Base-by-base conservation (phyloP, 768 basidiomycete genomes). In the Amyloporia xantha region DNA sequence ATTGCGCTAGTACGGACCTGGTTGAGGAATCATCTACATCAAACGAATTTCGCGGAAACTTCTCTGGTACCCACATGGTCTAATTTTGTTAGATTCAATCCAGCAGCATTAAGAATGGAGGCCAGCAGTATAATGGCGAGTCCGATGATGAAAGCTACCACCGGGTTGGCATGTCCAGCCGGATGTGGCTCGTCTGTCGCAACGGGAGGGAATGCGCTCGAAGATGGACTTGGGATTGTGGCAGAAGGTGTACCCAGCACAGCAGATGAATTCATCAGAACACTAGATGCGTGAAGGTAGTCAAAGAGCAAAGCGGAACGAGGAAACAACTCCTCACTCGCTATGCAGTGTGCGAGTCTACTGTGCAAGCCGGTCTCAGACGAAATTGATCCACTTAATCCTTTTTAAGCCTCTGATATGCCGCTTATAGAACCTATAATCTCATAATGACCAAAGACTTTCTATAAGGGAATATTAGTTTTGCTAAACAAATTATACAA, bases 21-120 rank as follows among this genome's bases (percentile, higher is more conserved):
- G 20, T 15, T n/a, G n/a, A 33, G 30, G 9, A 15, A 33, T 33
- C 30, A 33, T 33, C n/a, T n/a, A n/a, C n/a, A n/a, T n/a, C n/a
- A n/a, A n/a, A n/a, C n/a, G n/a, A n/a, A n/a, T n/a, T n/a, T n/a
- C n/a, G n/a, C n/a, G n/a, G n/a, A n/a, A n/a, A n/a, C n/a, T n/a
- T n/a, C n/a, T n/a, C n/a, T n/a, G 21, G 24, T 20, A 52, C 39
- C 49, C 19, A 71, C 83, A 78, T 94, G 91, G 68, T 96, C 94
- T 36, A 95, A 69, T 67, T 97, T 98, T 30, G 91, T 93, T 51
- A 97, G 71, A 62, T 96, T 97, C 36, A 98, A 74, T n/a, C 94
- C 94, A 0, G 86, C 89, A 27, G 91, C 90, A 59, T 91, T 92
- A 55, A 91, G 75, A n/a, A 91, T 76, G 15, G 86, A 90, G 0